Percentiles rank a stretch among this genome's conserved stretches.
phyloP scores from a whole-genome alignment of 148 eudicot genomes.

The Amaranthus palmeri region DNA sequence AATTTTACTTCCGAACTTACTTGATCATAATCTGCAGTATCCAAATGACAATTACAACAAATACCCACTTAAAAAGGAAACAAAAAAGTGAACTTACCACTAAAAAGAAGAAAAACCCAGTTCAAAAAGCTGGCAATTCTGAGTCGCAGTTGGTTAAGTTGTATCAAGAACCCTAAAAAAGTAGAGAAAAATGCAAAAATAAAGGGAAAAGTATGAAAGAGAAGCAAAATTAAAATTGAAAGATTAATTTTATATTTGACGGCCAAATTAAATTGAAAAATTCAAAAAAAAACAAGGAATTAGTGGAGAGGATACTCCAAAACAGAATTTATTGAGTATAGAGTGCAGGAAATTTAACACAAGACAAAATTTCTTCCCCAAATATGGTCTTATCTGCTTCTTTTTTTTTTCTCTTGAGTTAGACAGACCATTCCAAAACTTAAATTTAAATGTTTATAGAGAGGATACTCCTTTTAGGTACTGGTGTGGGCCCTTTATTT shows the following conservation, averaged over 20 bases:
- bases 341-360: neutral
- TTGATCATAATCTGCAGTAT: neutral
- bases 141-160: slow-evolving; percentile 13
- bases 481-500: neutral
- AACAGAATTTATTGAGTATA: slow-evolving; percentile 10
- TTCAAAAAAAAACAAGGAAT: too few species aligned
- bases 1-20: too few species aligned
- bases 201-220: slow-evolving; percentile 6
- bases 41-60: neutral
- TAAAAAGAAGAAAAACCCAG: slow-evolving; percentile 15
- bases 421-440: neutral
- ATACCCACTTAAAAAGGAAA: slow-evolving; percentile 9
- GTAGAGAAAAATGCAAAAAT: neutral
- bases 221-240: neutral
- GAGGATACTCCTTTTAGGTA: neutral
- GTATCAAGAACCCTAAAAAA: slow-evolving; percentile 21
- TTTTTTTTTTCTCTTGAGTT: neutral
- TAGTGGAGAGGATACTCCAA: neutral
- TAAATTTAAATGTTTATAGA: neutral
- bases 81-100: slow-evolving; percentile 22
- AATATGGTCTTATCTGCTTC: slow-evolving; percentile 18
- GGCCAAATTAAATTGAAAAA: slow-evolving; percentile 1
- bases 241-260: neutral
- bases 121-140: slow-evolving; percentile 11
- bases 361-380: slow-evolving; percentile 6